Evolutionary conservation across 176 grass and related monocot species (phyloP), one percentile per base, ranked within the genome.

Genomic region (Dendrocalamus sinicus): DNA sequence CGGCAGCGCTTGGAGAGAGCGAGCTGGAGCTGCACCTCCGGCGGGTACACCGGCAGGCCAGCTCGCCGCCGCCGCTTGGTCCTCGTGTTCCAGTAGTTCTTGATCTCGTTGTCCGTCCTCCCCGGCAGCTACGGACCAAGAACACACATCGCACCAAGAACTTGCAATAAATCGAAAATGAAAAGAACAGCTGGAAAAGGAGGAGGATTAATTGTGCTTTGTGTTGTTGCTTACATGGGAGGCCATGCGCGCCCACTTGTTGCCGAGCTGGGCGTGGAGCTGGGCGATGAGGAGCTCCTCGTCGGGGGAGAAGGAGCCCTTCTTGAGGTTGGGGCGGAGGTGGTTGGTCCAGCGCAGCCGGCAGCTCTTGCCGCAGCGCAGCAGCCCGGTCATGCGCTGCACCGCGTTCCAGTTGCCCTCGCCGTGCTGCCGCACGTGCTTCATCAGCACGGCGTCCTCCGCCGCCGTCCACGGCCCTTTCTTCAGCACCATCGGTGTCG

Each of bases 21-120:
- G 58, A 90, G 70, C 64, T 92, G 87, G 67, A 86, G 73, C 68
- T 89, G 89, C 72, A 95, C 35, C 70, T 89, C 91, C 84, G 88
- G 86, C 48, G 91, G 93, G 86, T 95, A 95, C 40, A 92, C 24
- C 0, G 93, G 93, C 46, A 91, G 68, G 22, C 88, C 91, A 44
- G 86, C 80, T 4, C 89, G 93, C 76, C 85, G 91, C 35, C 86
- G 89, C 23, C 93, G 83, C 80, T 95, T 95, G 11, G 87, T 39
- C 78, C 89, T 90, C 11, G 97, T 99, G 85, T 99, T 99, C 97
- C 97, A 99, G 72, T 99, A 99, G 82, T 99, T 99, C 88, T 99
- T 99, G 82, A 99, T 96, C 92, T 99, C 97, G 76, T 99, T 99
- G 66, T 99, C 97, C 2, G 97, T 99, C 73, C 97, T 89, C n/a